Evolutionary conservation across 495 filamentous ascomycete species (phyloP), one percentile per base, ranked within the genome.

Genomic region (Penicillium roqueforti): DNA sequence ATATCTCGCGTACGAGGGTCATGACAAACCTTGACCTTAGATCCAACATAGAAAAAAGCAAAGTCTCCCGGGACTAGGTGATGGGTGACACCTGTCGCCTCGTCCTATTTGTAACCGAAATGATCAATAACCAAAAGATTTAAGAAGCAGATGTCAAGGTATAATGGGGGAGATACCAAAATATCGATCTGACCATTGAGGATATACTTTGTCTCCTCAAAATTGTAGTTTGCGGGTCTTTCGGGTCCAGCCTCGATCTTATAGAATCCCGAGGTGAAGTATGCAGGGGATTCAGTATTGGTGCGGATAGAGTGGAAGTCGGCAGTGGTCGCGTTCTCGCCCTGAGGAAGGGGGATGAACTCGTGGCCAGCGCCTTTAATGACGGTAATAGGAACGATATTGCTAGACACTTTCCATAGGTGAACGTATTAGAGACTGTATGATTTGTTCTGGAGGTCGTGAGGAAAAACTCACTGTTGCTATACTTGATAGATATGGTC

Each of bases 281-380:
- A 31, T 1, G 67, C 54, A 6, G 67, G 67, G 4, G 64, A 62
- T 8, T 65, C 59, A 3, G 64, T 67, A 51, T 66, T 49, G 41
- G 67, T 69, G 29, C 62, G 64, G 3, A 63, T 67, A 3, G 64
- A 63, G 49, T 68, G 67, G 53, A 66, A 69, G 47, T 69, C 64
- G 39, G 64, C 62, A 2, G 58, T 60, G 23, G 55, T 66, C 40
- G 64, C 67, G 46, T 68, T 68, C 51, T 66, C 62, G 29, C 62
- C 67, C 32, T 57, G 42, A 13, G 67, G 67, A 4, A 68, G 60
- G 32, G 60, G 62, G 20, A 69, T 66, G 49, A 58, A 60, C 31
- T 67, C 67, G 38, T 67, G 55, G 53, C 67, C 64, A 32, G 67
- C 64, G 55, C 60, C 67, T 55, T 69, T 69, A 42, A 69, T 68